A percentile compares a stretch with the other conserved stretches of the same genome.
Conservation (phyloP, 1,284 basidiomycete species). For the Sanghuangporus weigelae region DNA sequence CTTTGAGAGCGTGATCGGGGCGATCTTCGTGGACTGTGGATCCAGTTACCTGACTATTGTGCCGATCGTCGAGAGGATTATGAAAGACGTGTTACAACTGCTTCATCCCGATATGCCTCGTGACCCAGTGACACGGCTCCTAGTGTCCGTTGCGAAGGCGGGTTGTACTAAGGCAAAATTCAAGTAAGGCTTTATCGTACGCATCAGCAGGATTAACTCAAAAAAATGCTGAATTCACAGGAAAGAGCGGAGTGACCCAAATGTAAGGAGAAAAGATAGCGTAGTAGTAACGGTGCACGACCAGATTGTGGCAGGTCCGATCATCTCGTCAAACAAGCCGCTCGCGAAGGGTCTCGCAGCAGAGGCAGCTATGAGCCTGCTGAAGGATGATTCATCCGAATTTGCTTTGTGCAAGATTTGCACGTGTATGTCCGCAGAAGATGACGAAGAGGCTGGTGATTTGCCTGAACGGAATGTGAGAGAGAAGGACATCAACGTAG, state of each 20-base stretch:
- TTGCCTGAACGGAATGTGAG: neutral
- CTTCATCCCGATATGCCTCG: constrained; percentile 52
- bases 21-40: constrained; percentile 74
- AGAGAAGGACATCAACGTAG: constrained; percentile 11
- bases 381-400: constrained; percentile 43
- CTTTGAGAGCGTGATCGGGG: constrained; percentile 80
- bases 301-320: constrained; percentile 49
- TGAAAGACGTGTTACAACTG: constrained; percentile 55
- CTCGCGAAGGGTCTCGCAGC: constrained; percentile 63
- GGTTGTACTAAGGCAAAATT: constrained; percentile 51
- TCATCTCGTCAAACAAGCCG: constrained; percentile 46
- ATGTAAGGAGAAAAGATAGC: constrained; percentile 42
- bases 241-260: constrained; percentile 40
- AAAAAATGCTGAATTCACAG: constrained; percentile 28
- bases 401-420: constrained; percentile 47
- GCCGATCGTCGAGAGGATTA: constrained; percentile 51
- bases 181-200: constrained; percentile 30
- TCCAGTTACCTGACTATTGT: constrained; percentile 65
- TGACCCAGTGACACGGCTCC: constrained; percentile 64
- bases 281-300: constrained; percentile 56
- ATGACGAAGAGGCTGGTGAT: constrained; percentile 2
- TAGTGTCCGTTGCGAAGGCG: constrained; percentile 52
- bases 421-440: constrained; percentile 33
- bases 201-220: neutral
- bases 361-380: constrained; percentile 47